Conservation (phyloP, 208 protist genomes). For the Trypanosoma mega region DNA sequence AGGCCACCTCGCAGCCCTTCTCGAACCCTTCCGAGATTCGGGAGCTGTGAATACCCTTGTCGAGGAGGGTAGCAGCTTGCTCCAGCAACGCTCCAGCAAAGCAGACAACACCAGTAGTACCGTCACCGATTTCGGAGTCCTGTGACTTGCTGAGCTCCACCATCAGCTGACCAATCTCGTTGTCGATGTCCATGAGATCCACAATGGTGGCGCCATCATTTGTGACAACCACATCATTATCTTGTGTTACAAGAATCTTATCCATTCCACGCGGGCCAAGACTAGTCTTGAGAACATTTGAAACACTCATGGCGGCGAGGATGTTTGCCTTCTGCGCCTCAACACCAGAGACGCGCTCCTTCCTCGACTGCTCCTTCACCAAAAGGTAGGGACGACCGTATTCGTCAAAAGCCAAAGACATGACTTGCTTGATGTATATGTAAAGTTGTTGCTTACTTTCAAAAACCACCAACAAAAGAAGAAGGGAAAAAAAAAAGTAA, state of each 20-base stretch:
- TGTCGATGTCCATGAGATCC: constrained; percentile 98
- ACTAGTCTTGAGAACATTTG: constrained; percentile 97
- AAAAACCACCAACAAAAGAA: constrained; percentile 21
- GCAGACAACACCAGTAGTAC: constrained; percentile 99
- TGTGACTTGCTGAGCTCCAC: constrained; percentile 99
- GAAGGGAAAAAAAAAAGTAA: constrained; percentile 18
- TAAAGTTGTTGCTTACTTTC: constrained; percentile 8
- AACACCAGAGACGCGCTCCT: constrained; percentile 95
- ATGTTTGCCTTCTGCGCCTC: constrained; percentile 99
- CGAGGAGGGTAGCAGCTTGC: constrained; percentile 95
- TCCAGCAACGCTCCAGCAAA: constrained; percentile 99
- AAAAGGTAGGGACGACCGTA: constrained; percentile 99
- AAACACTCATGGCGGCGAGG: constrained; percentile 95
- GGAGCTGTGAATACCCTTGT: constrained; percentile 99
- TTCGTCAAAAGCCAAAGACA: constrained; percentile 98
- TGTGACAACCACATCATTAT: constrained; percentile 99
- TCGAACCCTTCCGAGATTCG: constrained; percentile 99
- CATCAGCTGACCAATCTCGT: constrained; percentile 99
- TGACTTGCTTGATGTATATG: constrained; percentile 24
- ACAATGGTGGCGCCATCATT: constrained; percentile 99
- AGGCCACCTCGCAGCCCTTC: constrained; percentile 95
- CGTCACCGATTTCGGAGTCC: constrained; percentile 99
- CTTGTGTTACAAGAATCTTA: constrained; percentile 97
- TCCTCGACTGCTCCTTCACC: constrained; percentile 96
- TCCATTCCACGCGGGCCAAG: constrained; percentile 98